Base-by-base conservation (phyloP, 1,139 yeast genomes). In the Yamadazyma trypodendri region DNA sequence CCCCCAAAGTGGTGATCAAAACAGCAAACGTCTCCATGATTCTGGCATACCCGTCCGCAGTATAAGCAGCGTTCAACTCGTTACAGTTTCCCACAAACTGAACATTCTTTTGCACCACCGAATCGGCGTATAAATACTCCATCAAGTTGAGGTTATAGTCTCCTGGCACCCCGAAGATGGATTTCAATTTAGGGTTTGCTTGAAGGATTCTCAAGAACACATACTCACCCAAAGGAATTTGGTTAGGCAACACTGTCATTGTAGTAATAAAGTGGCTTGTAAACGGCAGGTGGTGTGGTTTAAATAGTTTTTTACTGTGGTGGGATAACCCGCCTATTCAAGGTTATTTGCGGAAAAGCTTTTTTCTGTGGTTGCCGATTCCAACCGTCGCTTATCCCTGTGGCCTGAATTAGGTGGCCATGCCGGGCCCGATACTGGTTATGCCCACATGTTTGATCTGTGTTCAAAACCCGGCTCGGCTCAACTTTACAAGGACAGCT, bases 41-140 rank as follows among this genome's bases (percentile, higher is more conserved):
- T 45, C 85, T 75, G 14, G 86, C 79, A 54, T 83, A 85, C 15
- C 90, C 94, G 51, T 85, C 94, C 22, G 85, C 88, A 17, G 89
- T 84, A 52, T 85, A 85, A 16, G 88, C 83, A 31, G 58, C 66
- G 43, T 67, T 67, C 39, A 67, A 56, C 46, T 67, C 73, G 40
- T 67, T 67, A 49, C 72, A 66, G 29, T 61, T 49, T 15, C 65
- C 65, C 17, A 60, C 50, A 40, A 59, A 58, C 27, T 50, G 48
- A 6, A 61, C 46, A n/a, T 52, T 54, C 14, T 52, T 48, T 14
- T 50, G 51, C 11, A 48, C 34, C 6, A 54, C 44, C 3, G 61
- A 46, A 6, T 60, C 61, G 6, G 57, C 39, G 40, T 66, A 66
- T 21, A 63, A 49, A 44, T 63, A 61, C 43, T 67, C 73, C 48